These are phyloP conservation scores for Colletotrichum aenigma DNA, from an alignment of 2,329 filamentous ascomycete genomes.

Conservation along the genomic window DNA sequence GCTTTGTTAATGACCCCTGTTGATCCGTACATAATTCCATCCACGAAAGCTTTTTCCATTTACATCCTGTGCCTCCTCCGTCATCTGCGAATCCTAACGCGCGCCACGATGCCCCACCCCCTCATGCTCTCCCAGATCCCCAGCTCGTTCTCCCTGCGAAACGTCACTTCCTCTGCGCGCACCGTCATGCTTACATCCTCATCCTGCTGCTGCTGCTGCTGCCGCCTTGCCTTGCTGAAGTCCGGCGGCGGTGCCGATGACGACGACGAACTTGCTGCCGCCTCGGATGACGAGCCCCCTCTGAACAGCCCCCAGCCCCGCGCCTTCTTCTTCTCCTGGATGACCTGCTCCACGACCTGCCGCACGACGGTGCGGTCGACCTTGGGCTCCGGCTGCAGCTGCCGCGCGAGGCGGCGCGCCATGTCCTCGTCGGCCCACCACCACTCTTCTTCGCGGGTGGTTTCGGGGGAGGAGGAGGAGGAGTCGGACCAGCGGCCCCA, in stretches of 20 bases:
- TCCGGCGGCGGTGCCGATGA: neutral
- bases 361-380: slow-evolving; percentile 33
- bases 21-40: neutral
- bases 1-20: neutral
- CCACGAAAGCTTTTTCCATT: neutral
- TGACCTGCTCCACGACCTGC: slow-evolving; percentile 32
- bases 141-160: slow-evolving; percentile 55
- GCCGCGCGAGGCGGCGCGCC: slow-evolving; percentile 47
- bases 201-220: neutral
- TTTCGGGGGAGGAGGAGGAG: neutral
- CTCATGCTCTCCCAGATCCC: slow-evolving; percentile 55
- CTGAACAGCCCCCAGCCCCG: slow-evolving; percentile 37
- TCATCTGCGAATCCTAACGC: slow-evolving; percentile 30
- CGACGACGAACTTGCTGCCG: neutral
- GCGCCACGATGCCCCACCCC: slow-evolving; percentile 55
- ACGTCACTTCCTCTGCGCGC: slow-evolving; percentile 51
- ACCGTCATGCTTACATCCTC: slow-evolving; percentile 43
- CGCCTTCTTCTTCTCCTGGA: slow-evolving; percentile 34
- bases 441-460: slow-evolving; percentile 20
- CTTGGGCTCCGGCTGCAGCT: slow-evolving; percentile 35
- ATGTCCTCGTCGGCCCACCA: slow-evolving; percentile 55
- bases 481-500: slow-evolving; percentile 43
- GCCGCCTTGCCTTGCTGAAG: neutral
- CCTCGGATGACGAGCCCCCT: slow-evolving; percentile 19
- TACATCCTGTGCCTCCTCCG: neutral